Percentiles rank a stretch among this genome's conserved stretches.
Evolutionary conservation across 2,329 filamentous ascomycete species (phyloP).

Genomic region (Aureobasidium leucospermi): DNA sequence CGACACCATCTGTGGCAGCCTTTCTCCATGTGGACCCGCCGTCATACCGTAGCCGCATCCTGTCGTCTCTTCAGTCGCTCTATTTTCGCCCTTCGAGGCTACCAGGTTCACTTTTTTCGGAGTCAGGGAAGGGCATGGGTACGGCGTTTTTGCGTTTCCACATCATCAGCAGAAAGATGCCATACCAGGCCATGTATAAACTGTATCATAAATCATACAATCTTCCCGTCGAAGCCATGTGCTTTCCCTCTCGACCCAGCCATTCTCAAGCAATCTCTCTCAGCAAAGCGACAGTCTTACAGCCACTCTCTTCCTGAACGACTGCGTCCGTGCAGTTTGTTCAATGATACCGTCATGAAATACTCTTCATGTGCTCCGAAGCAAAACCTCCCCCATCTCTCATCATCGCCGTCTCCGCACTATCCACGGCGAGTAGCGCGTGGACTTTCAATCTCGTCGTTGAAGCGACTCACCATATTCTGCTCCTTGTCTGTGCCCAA

Average conservation of each 20-base stretch:
- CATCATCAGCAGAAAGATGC: neutral
- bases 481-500: slow-evolving; percentile 1
- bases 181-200: slow-evolving; percentile 3
- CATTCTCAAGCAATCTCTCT: neutral
- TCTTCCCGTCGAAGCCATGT: neutral
- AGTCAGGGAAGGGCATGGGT: slow-evolving; percentile 8
- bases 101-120: neutral
- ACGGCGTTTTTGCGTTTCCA: neutral
- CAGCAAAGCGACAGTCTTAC: neutral
- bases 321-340: neutral
- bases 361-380: neutral
- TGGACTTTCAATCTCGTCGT: neutral
- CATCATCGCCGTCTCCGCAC: neutral
- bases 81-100: neutral
- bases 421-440: neutral
- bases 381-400: neutral
- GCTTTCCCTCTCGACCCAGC: neutral
- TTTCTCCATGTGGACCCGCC: no score
- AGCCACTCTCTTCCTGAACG: neutral
- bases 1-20: neutral
- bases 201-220: slow-evolving; percentile 8
- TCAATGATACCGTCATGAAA: neutral
- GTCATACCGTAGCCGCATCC: neutral
- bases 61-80: neutral
- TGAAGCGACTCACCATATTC: slow-evolving; percentile 7